A percentile compares a stretch with the other conserved stretches of the same genome.
phyloP scores from a whole-genome alignment of 2,329 filamentous ascomycete species.

The Cercospora sesami region DNA sequence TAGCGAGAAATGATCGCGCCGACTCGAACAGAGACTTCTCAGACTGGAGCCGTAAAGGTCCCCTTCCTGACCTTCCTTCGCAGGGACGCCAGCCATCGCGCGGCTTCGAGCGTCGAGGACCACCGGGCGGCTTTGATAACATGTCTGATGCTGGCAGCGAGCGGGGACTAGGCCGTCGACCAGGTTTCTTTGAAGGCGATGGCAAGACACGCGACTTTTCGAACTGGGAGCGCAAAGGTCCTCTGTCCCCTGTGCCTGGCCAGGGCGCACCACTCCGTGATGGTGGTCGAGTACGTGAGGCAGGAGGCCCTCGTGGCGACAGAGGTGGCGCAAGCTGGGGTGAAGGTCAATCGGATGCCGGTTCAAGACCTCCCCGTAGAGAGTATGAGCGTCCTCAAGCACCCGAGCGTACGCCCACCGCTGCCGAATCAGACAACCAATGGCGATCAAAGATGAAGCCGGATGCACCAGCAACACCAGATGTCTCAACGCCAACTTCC shows the following conservation, averaged over 20 bases:
- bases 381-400: slow-evolving; percentile 68
- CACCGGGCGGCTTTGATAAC: slow-evolving; percentile 33
- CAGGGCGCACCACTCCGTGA: slow-evolving; percentile 51
- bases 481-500: slow-evolving; percentile 73
- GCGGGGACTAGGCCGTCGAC: slow-evolving; percentile 59
- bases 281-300: slow-evolving; percentile 59
- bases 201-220: slow-evolving; percentile 76
- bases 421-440: slow-evolving; percentile 87
- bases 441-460: slow-evolving; percentile 92
- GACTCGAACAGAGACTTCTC: slow-evolving; percentile 72
- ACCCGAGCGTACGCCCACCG: slow-evolving; percentile 70
- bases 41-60: slow-evolving; percentile 92
- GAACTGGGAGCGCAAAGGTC: slow-evolving; percentile 95
- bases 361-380: slow-evolving; percentile 74
- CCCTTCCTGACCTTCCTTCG: slow-evolving; percentile 71
- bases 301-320: slow-evolving; percentile 53
- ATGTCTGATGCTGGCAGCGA: slow-evolving; percentile 56
- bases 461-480: slow-evolving; percentile 69
- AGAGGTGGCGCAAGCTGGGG: slow-evolving; percentile 71
- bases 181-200: slow-evolving; percentile 67
- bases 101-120: slow-evolving; percentile 39
- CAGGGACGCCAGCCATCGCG: slow-evolving; percentile 48
- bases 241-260: slow-evolving; percentile 68
- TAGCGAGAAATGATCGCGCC: slow-evolving; percentile 59
- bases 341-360: slow-evolving; percentile 68